Evolutionary conservation across 2,329 filamentous ascomycete genomes (phyloP), one percentile per base, ranked within the genome.

Genomic region (Curvularia lunata): DNA sequence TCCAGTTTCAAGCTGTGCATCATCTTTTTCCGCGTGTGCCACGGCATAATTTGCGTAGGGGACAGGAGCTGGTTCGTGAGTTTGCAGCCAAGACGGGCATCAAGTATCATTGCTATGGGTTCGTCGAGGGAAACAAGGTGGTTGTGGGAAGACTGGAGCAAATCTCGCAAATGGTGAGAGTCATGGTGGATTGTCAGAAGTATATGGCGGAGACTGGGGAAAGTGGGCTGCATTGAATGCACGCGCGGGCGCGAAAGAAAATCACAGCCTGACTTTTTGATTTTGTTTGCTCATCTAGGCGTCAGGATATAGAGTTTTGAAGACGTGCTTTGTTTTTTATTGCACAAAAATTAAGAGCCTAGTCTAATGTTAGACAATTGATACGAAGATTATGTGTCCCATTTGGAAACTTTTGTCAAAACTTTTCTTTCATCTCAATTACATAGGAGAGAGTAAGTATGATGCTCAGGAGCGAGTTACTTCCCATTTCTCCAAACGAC

Each of bases 1-100:
- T 96, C 61, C 92, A 96, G 75, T 96, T 96, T 77, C 92, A 96
- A 76, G 91, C 89, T 7, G 88, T 96, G 50, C 92, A 96, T 72
- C 92, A 96, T 73, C 80, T 96, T 21, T 96, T 88, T 72, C 92
- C 92, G 1, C 85, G 92, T 10, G 87, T 96, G 61, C 92, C 92
- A 9, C 84, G 92, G 41, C 92, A 96, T 75, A 96, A 96, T 74
- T 83, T 96, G 50, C 87, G 92, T 46, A 81, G 80, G 56, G 85
- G 89, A 4, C 92, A 95, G 78, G 86, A 84, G 66, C 81, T 95
- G 34, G 91, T 96, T 9, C 83, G 89, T 68, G 87, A 91, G 45
- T 96, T 96, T 70, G 96, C 92, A 69, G 81, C 86, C 46, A 92
- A 96, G 25, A 91, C 91, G 0, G 87, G 86, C 16, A 91, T 97